These are phyloP conservation scores for Colletotrichum sp. DNA, from an alignment of 2,329 filamentous ascomycete species.

Conservation along the genomic window DNA sequence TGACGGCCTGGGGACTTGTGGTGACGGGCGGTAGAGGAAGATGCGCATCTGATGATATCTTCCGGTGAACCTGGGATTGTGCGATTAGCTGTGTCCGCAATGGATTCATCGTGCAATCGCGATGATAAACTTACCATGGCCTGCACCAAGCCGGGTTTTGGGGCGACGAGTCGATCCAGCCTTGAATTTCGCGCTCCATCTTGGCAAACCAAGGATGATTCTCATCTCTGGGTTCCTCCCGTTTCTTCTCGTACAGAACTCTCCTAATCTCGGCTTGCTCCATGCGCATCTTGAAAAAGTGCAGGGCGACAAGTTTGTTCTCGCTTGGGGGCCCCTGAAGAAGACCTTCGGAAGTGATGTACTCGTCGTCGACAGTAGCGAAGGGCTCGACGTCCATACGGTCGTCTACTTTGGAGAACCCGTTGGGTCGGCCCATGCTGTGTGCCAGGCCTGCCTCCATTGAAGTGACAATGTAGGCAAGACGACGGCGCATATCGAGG, in stretches of 20 bases:
- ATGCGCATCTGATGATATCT: slow-evolving; percentile 89
- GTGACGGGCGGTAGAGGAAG: slow-evolving; percentile 87
- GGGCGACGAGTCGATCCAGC: slow-evolving; percentile 81
- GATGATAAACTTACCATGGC: slow-evolving; percentile 68
- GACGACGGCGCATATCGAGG: slow-evolving; percentile 85
- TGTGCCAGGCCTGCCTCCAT: slow-evolving; percentile 92
- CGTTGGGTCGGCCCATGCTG: slow-evolving; percentile 84
- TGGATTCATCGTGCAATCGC: neutral
- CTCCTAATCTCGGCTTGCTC: slow-evolving; percentile 88
- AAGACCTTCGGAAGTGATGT: slow-evolving; percentile 81
- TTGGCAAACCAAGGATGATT: slow-evolving; percentile 84
- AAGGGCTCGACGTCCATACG: slow-evolving; percentile 88
- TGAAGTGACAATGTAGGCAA: slow-evolving; percentile 86
- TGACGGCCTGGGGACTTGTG: slow-evolving; percentile 88
- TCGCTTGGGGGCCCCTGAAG: slow-evolving; percentile 73
- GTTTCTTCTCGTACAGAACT: slow-evolving; percentile 84
- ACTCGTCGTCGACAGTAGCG: slow-evolving; percentile 78
- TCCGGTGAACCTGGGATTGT: slow-evolving; percentile 59
- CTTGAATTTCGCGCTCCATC: slow-evolving; percentile 79
- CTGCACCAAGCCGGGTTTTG: slow-evolving; percentile 75
- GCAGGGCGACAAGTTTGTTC: slow-evolving; percentile 88
- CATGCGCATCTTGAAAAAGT: slow-evolving; percentile 91
- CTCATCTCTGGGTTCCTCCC: slow-evolving; percentile 77
- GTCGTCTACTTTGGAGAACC: slow-evolving; percentile 82
- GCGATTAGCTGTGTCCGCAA: slow-evolving; percentile 13